Evolutionary conservation across 345 rosid genomes (phyloP).

Genomic region (Gossypium mustelinum): DNA sequence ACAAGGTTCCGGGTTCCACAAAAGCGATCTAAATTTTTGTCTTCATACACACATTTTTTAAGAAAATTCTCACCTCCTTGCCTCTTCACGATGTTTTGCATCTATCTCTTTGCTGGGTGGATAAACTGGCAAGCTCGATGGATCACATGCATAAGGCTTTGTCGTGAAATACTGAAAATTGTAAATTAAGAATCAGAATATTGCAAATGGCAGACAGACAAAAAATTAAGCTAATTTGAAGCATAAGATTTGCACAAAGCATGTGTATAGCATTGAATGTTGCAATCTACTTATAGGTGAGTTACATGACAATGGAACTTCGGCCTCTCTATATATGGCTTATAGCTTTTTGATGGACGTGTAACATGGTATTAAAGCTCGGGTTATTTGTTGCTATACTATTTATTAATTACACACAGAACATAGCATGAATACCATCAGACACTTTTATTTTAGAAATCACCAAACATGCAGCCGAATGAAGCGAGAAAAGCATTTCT

Average conservation of each 20-base stretch:
- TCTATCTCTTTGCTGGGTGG: conserved; percentile 97
- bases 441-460: background rate
- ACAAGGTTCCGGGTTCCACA: background rate
- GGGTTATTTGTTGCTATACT: background rate
- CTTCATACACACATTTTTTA: background rate
- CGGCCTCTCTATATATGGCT: background rate
- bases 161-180: conserved; percentile 71
- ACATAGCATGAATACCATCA: background rate
- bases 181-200: conserved; percentile 16
- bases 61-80: conserved; percentile 48
- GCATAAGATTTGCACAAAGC: conserved; percentile 10
- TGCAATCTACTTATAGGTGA: background rate
- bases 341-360: background rate
- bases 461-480: no score
- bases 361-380: background rate
- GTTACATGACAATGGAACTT: background rate
- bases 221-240: conserved; percentile 4
- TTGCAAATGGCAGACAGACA: background rate
- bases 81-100: conserved; percentile 77
- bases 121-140: conserved; percentile 81
- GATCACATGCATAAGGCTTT: conserved; percentile 88
- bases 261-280: background rate
- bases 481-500: no score
- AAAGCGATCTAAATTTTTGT: background rate
- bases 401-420: background rate